Base-by-base conservation (phyloP, 306 rosid genomes). In the Cicer bijugum region DNA sequence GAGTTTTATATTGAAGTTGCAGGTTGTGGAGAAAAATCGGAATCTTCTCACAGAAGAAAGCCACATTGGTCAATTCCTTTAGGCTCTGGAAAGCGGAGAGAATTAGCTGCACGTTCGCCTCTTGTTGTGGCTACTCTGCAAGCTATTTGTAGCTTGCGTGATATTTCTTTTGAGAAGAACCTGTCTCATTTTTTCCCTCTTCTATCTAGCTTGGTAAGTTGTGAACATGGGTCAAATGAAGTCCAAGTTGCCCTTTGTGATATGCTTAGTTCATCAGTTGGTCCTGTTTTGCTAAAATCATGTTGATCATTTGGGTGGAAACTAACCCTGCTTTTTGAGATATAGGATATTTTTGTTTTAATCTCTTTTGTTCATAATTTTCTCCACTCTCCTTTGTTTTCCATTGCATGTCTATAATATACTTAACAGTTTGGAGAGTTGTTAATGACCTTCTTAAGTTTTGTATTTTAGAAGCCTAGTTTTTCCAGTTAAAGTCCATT, bases 151-250 rank as follows among this genome's bases (percentile, higher is more conserved):
- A 81, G 82, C 83, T 86, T 95, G 90, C 89, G 80, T 46, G 97
- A 90, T 48, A 15, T 69, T 80, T 90, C 92, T 20, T 95, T 92
- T 44, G 91, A 90, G 84, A 87, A 83, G 78, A 85, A 89, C 84
- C 82, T 95, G 85, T 71, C 83, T 74, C 80, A 74, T 23, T 90
- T 95, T 82, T 95, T 95, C 79, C 99, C 99, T 33, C 81, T 92
- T 8, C 85, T 95, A 71, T 83, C 97, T 37, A 85, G 82, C 86
- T 85, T 95, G 91, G 85, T 90, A 65, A 82, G 97, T 61, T 92
- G 99, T 67, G 97, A 95, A 71, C 97, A 95, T 62, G 99, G 99
- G 20, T 90, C 99, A n/a, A 84, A 82, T 39, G 99, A 92, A 59
- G 90, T 95, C 69, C 97, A 95, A 86, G 75, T 75, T 19, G 97